Evolutionary conservation across 176 grass and related monocot genomes (phyloP).

Genomic region (Oryza glaberrima): DNA sequence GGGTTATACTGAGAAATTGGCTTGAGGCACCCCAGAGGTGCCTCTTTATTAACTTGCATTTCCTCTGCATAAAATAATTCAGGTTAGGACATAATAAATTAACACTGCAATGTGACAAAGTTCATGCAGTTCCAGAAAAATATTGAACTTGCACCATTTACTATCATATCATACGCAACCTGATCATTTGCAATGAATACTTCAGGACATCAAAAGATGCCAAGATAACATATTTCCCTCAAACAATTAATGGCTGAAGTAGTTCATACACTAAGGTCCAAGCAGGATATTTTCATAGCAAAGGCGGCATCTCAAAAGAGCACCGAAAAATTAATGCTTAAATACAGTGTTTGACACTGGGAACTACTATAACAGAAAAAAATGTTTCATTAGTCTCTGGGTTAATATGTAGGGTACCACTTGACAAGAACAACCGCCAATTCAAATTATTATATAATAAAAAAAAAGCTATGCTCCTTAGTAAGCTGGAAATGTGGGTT

Average conservation of each 20-base stretch:
- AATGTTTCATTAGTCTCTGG: background rate
- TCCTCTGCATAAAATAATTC: conserved; percentile 64
- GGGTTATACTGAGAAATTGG: conserved; percentile 59
- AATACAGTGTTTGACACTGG: background rate
- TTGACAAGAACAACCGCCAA: background rate
- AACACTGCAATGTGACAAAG: conserved; percentile 11
- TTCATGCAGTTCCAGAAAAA: background rate
- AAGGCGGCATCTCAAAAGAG: background rate
- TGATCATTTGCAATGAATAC: conserved; percentile 5
- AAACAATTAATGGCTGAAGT: conserved; percentile 14
- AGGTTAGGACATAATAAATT: conserved; percentile 41
- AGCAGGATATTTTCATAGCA: background rate
- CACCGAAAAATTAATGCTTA: conserved; percentile 15
- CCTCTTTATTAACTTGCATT: conserved; percentile 84
- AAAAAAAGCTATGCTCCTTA: no score
- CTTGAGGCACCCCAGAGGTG: conserved; percentile 61
- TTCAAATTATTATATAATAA: no score
- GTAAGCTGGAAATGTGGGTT: background rate
- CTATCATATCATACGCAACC: conserved; percentile 2
- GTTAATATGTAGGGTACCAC: background rate
- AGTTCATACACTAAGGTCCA: background rate
- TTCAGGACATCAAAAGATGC: conserved; percentile 22
- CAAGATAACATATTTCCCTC: background rate
- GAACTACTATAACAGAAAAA: background rate
- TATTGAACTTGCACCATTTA: background rate